phyloP scores from a whole-genome alignment of 176 grass and related monocot genomes.

The Ananas comosus region DNA sequence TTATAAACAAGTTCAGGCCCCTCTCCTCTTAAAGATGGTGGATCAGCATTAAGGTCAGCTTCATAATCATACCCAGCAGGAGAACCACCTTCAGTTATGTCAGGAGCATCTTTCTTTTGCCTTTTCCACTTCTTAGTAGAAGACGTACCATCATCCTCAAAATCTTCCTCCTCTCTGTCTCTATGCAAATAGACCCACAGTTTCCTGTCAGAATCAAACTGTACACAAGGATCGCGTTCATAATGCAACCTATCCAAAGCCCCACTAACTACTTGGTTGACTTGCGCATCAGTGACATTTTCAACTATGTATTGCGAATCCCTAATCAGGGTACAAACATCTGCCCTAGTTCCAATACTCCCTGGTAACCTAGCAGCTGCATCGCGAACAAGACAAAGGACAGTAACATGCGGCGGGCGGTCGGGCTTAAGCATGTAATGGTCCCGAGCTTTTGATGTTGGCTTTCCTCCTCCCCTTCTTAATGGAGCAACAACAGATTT shows the following conservation, averaged over 20 bases:
- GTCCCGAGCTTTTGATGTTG: slow-evolving; percentile 93
- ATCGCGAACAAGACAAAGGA: slow-evolving; percentile 95
- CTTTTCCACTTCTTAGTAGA: slow-evolving; percentile 99
- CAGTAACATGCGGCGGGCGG: slow-evolving; percentile 91
- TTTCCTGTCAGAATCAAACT: slow-evolving; percentile 95
- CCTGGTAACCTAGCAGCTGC: slow-evolving; percentile 83
- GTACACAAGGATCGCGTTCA: slow-evolving; percentile 90
- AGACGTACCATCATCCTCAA: slow-evolving; percentile 97
- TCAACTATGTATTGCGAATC: slow-evolving; percentile 94
- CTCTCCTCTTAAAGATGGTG: slow-evolving; percentile 18
- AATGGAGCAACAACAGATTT: slow-evolving; percentile 94
- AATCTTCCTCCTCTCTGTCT: slow-evolving; percentile 98
- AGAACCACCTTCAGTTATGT: slow-evolving; percentile 24
- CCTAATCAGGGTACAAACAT: slow-evolving; percentile 89
- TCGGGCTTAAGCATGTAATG: slow-evolving; percentile 96
- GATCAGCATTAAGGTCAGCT: slow-evolving; percentile 27
- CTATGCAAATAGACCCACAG: slow-evolving; percentile 97
- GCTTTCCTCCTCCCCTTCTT: slow-evolving; percentile 91
- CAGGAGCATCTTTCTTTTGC: slow-evolving; percentile 69
- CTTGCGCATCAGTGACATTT: slow-evolving; percentile 58
- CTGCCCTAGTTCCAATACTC: slow-evolving; percentile 92
- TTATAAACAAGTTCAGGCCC: slow-evolving; percentile 29
- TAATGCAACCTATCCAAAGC: slow-evolving; percentile 96
- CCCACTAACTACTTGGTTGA: slow-evolving; percentile 97
- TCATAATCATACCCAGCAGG: slow-evolving; percentile 21